phyloP scores from a whole-genome alignment of 345 rosid genomes.

The Kernera saxatilis region DNA sequence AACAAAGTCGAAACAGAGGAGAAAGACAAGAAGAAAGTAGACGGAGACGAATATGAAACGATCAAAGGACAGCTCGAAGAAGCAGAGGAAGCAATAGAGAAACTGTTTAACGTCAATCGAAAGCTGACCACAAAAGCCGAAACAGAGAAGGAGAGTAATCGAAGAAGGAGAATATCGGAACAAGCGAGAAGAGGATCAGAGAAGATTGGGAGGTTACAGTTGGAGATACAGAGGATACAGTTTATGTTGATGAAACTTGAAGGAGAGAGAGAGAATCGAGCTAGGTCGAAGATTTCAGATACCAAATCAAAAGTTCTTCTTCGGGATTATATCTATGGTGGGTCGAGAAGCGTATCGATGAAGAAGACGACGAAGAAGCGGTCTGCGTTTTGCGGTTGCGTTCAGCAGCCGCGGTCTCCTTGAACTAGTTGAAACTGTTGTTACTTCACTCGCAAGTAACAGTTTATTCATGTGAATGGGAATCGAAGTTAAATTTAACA shows the following conservation, averaged over 20 bases:
- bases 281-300: slow-evolving; percentile 39
- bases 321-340: slow-evolving; percentile 75
- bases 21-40: slow-evolving; percentile 42
- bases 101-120: slow-evolving; percentile 56
- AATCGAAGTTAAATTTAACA: background rate
- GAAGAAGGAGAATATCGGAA: slow-evolving; percentile 51
- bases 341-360: slow-evolving; percentile 39
- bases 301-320: slow-evolving; percentile 54
- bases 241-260: slow-evolving; percentile 66
- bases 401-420: slow-evolving; percentile 48
- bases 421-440: background rate
- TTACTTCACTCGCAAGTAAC: slow-evolving; percentile 15
- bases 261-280: slow-evolving; percentile 52
- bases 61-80: slow-evolving; percentile 85
- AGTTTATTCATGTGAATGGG: background rate
- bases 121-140: slow-evolving; percentile 50
- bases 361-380: slow-evolving; percentile 33
- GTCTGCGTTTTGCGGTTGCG: slow-evolving; percentile 57
- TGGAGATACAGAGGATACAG: slow-evolving; percentile 88
- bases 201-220: slow-evolving; percentile 73
- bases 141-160: slow-evolving; percentile 34
- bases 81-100: slow-evolving; percentile 53
- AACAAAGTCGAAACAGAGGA: slow-evolving; percentile 60
- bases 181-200: slow-evolving; percentile 79
- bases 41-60: slow-evolving; percentile 53